Percentiles rank a stretch among this genome's conserved stretches.
phyloP scores from a whole-genome alignment of 1,284 basidiomycete genomes.

The Grifola frondosa region DNA sequence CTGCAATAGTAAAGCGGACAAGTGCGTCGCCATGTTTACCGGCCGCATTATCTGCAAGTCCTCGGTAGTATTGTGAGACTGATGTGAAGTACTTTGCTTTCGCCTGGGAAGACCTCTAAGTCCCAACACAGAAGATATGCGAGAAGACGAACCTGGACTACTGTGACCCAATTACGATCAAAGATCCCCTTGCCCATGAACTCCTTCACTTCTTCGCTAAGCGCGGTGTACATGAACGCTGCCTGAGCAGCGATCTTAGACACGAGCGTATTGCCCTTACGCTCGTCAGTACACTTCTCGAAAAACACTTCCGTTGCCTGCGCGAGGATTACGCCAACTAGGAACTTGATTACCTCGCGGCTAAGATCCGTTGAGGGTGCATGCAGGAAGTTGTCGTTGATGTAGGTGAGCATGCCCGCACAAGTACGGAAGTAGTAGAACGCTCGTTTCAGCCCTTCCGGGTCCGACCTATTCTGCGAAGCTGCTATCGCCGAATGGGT shows the following conservation, averaged over 20 bases:
- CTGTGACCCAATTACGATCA: slow-evolving; percentile 90
- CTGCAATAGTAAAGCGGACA: slow-evolving; percentile 79
- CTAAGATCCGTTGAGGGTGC: slow-evolving; percentile 97
- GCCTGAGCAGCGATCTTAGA: slow-evolving; percentile 87
- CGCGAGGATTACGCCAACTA: slow-evolving; percentile 83
- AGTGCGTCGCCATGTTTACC: slow-evolving; percentile 88
- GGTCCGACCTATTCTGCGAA: slow-evolving; percentile 79
- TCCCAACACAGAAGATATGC: background rate
- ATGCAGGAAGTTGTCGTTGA: slow-evolving; percentile 99
- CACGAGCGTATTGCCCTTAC: slow-evolving; percentile 79
- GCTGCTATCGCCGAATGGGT: slow-evolving; percentile 91
- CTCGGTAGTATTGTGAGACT: slow-evolving; percentile 85
- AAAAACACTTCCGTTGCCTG: slow-evolving; percentile 97
- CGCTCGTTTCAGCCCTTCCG: slow-evolving; percentile 93
- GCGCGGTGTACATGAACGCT: slow-evolving; percentile 74
- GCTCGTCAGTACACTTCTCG: slow-evolving; percentile 92
- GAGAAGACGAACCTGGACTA: slow-evolving; percentile 65
- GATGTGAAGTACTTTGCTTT: slow-evolving; percentile 92
- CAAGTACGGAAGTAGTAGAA: slow-evolving; percentile 93
- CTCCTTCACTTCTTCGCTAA: slow-evolving; percentile 91
- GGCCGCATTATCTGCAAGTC: slow-evolving; percentile 73
- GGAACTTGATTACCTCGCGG: slow-evolving; percentile 91
- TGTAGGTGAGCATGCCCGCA: slow-evolving; percentile 97
- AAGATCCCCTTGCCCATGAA: slow-evolving; percentile 95
- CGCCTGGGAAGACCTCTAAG: slow-evolving; percentile 46